phyloP scores from a whole-genome alignment of 139 green algal species.

The Coccomyxa sp. region DNA sequence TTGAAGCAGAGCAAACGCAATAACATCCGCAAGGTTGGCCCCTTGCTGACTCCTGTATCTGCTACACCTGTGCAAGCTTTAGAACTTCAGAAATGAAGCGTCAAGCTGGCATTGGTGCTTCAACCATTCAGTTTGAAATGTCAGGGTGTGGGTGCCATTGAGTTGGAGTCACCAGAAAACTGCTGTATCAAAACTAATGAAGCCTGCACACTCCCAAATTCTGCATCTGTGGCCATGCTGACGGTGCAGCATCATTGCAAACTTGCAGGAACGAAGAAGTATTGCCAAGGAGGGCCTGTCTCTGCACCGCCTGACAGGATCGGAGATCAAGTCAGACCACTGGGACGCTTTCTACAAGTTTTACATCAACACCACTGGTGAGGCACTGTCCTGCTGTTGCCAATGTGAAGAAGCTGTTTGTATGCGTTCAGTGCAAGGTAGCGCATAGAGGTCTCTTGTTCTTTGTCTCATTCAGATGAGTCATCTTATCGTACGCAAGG shows the following conservation, averaged over 20 bases:
- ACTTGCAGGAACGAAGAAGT: conserved; percentile 74
- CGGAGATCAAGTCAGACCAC: conserved; percentile 48
- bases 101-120: background rate
- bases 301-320: conserved; percentile 56
- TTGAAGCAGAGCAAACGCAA: conserved; percentile 86
- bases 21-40: conserved; percentile 74
- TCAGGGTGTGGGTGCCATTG: too few species aligned
- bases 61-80: background rate
- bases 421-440: too few species aligned
- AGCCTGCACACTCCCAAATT: too few species aligned
- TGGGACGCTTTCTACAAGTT: conserved; percentile 86
- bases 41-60: background rate
- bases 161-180: too few species aligned
- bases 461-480: background rate
- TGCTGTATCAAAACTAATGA: too few species aligned
- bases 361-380: conserved; percentile 64
- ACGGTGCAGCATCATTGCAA: background rate
- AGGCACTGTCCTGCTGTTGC: background rate
- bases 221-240: too few species aligned
- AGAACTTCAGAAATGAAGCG: background rate
- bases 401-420: background rate
- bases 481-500: background rate
- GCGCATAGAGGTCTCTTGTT: too few species aligned
- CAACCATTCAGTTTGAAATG: background rate
- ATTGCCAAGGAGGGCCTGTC: conserved; percentile 48